Evolutionary conservation across 2,329 filamentous ascomycete genomes (phyloP).

Genomic region (Parastagonospora avenae): DNA sequence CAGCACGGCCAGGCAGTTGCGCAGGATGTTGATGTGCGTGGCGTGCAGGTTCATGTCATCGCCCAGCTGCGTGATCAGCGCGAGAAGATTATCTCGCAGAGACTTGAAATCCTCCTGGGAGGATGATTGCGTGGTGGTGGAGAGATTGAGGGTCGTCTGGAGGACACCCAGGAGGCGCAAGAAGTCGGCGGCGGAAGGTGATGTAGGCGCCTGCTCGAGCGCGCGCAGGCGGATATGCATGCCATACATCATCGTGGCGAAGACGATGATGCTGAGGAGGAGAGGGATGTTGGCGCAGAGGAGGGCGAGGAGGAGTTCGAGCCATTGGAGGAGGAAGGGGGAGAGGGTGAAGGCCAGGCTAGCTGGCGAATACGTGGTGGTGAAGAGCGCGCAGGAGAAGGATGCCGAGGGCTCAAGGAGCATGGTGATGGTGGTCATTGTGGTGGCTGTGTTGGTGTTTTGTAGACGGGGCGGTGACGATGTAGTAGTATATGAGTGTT

Average conservation of each 20-base stretch:
- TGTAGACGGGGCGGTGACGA: too few species aligned
- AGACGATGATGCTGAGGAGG: neutral
- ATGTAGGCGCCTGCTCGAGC: neutral
- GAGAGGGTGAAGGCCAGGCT: neutral
- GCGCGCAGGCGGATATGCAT: neutral
- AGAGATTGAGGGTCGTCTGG: neutral
- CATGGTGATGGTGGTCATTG: neutral
- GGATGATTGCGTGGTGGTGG: neutral
- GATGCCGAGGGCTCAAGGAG: neutral
- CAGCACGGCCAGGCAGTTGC: neutral
- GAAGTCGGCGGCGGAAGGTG: neutral
- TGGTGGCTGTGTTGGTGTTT: neutral
- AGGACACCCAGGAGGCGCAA: neutral
- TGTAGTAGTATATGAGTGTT: too few species aligned
- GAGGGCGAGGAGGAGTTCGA: neutral
- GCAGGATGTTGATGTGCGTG: neutral
- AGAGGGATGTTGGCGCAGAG: neutral
- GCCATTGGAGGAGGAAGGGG: neutral
- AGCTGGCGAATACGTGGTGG: neutral
- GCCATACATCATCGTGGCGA: neutral
- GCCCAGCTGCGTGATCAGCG: neutral
- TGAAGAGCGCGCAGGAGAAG: neutral
- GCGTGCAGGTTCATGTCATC: neutral
- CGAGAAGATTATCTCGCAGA: neutral
- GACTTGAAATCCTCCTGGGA: neutral